Evolutionary conservation across 2,329 filamentous ascomycete species (phyloP).

Genomic region (Aspergillus tamarii): DNA sequence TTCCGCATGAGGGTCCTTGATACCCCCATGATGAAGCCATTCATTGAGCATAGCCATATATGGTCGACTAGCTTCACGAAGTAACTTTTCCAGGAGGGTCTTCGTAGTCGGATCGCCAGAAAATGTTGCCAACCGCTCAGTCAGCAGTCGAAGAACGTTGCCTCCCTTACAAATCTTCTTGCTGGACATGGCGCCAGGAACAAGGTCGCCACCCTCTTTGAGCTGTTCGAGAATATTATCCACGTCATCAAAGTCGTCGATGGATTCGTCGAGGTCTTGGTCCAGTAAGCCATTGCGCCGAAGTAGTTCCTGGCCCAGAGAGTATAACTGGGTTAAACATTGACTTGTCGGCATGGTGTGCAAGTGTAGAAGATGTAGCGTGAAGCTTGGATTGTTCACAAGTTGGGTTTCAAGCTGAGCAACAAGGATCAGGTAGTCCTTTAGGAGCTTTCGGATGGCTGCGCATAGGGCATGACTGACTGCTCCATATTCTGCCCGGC

Average conservation of each 20-base stretch:
- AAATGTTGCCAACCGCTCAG: constrained; percentile 81
- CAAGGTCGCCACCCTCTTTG: constrained; percentile 80
- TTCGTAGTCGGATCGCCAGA: constrained; percentile 90
- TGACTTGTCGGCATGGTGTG: constrained; percentile 89
- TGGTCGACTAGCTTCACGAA: constrained; percentile 86
- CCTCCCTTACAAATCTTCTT: constrained; percentile 98
- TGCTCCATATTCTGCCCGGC: constrained; percentile 86
- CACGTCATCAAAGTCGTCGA: constrained; percentile 79
- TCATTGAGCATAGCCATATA: constrained; percentile 99
- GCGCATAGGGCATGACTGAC: constrained; percentile 96
- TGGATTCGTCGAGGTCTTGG: constrained; percentile 67
- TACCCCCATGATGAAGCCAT: constrained; percentile 95
- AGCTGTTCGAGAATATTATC: constrained; percentile 92
- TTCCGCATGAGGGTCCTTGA: constrained; percentile 90
- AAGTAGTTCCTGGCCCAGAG: constrained; percentile 81
- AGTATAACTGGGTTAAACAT: constrained; percentile 88
- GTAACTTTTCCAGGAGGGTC: constrained; percentile 75
- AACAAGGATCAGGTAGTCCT: constrained; percentile 91
- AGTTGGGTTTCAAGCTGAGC: constrained; percentile 93
- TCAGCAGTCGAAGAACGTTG: constrained; percentile 85
- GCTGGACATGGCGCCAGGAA: constrained; percentile 74
- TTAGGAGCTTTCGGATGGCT: constrained; percentile 86
- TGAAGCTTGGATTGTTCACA: constrained; percentile 85
- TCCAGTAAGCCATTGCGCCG: constrained; percentile 87
- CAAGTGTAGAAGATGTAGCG: constrained; percentile 87